A percentile compares a stretch with the other conserved stretches of the same genome.
Conservation (phyloP, 192 early-diverging fungal genomes). For the Backusella parvicylindrica region DNA sequence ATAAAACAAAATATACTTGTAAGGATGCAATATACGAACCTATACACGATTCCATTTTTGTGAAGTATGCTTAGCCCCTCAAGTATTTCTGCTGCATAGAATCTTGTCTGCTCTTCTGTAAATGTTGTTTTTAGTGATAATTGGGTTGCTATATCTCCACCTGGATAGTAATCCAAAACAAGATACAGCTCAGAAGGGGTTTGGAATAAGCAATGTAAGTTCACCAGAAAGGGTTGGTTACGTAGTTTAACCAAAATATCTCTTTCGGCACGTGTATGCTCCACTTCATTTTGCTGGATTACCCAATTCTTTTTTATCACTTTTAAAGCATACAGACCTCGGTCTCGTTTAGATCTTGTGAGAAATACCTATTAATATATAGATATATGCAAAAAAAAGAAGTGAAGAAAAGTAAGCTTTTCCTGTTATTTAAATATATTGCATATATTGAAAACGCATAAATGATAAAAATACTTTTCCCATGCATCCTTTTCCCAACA, state of each 20-base stretch:
- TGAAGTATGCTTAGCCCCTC: slow-evolving; percentile 68
- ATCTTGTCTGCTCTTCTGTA: slow-evolving; percentile 57
- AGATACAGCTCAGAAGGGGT: slow-evolving; percentile 69
- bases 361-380: slow-evolving; percentile 22
- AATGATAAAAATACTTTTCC: slow-evolving; percentile 59
- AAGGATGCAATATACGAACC: background rate
- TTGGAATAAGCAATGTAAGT: slow-evolving; percentile 75
- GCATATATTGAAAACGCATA: background rate
- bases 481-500: slow-evolving; percentile 80
- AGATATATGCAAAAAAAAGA: background rate
- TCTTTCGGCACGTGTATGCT: slow-evolving; percentile 73
- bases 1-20: background rate
- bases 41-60: slow-evolving; percentile 63
- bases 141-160: slow-evolving; percentile 79
- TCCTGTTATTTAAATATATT: no score
- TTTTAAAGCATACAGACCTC: slow-evolving; percentile 77
- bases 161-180: slow-evolving; percentile 75
- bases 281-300: slow-evolving; percentile 72
- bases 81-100: slow-evolving; percentile 73
- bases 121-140: slow-evolving; percentile 65
- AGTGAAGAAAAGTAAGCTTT: background rate
- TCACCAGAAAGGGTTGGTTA: slow-evolving; percentile 65
- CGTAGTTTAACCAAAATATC: slow-evolving; percentile 52
- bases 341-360: slow-evolving; percentile 71
- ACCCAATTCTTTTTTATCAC: slow-evolving; percentile 73